These are phyloP conservation scores for Russula compacta DNA, from an alignment of 768 basidiomycete species.

Conservation along the genomic window DNA sequence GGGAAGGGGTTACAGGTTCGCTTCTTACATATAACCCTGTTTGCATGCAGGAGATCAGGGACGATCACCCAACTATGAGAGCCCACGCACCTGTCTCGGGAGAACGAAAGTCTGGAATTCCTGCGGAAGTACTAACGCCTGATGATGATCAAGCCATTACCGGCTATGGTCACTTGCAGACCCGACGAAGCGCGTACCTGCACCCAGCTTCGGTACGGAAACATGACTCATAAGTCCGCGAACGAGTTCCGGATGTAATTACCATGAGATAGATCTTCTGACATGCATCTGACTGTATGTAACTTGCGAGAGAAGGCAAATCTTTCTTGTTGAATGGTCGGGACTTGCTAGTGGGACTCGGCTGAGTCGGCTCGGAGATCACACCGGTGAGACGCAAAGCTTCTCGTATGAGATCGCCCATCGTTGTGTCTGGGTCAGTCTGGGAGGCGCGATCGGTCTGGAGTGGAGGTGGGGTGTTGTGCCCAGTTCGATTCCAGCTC, in stretches of 20 bases:
- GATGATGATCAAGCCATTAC: neutral
- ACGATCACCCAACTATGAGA: neutral
- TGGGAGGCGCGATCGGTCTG: too few relatives aligned
- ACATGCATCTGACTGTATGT: constrained; percentile 26
- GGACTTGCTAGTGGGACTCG: neutral
- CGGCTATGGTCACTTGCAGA: neutral
- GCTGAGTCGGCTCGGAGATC: neutral
- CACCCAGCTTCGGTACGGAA: constrained; percentile 12
- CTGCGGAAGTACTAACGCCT: constrained; percentile 74
- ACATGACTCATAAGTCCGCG: neutral
- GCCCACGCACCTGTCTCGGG: constrained; percentile 61
- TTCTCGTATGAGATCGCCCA: constrained; percentile 6
- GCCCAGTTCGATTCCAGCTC: too few relatives aligned
- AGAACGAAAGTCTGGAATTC: constrained; percentile 86
- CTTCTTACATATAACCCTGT: constrained; percentile 46
- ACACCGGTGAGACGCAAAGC: neutral
- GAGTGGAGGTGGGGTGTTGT: too few relatives aligned
- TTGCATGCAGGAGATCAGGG: neutral
- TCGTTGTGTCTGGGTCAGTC: neutral
- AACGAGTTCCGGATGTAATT: neutral
- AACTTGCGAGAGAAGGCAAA: constrained; percentile 23
- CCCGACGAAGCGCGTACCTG: constrained; percentile 9
- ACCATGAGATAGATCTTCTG: constrained; percentile 27
- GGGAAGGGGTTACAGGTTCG: neutral
- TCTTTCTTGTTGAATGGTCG: constrained; percentile 13